Evolutionary conservation across 768 basidiomycete species (phyloP).

Genomic region (Phaffia tasmanica): DNA sequence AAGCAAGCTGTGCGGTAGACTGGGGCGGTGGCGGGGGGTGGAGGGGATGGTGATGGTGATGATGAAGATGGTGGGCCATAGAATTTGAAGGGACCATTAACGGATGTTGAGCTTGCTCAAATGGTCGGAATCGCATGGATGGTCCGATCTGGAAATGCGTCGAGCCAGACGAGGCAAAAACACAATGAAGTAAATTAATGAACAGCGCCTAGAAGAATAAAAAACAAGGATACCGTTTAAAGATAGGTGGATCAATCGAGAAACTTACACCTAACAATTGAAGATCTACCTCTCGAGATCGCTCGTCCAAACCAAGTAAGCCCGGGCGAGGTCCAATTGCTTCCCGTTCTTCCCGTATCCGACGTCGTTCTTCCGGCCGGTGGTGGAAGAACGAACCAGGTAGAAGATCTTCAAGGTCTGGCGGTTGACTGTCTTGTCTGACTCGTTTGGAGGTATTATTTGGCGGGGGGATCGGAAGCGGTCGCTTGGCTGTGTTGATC

Average conservation of each 20-base stretch:
- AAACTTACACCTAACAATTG: constrained; percentile 22
- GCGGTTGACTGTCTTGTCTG: constrained; percentile 4
- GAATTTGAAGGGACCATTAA: background rate
- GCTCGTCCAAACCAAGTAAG: constrained; percentile 18
- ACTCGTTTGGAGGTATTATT: background rate
- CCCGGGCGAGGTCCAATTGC: constrained; percentile 22
- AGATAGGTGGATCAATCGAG: background rate
- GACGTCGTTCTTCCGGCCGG: constrained; percentile 15
- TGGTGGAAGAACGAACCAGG: constrained; percentile 12
- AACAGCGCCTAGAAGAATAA: background rate
- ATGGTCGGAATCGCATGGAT: constrained; percentile 1
- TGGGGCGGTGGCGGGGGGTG: background rate
- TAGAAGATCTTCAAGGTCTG: constrained; percentile 21
- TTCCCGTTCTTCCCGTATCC: constrained; percentile 23
- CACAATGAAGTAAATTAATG: background rate
- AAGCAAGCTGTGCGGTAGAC: background rate
- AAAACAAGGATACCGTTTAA: background rate
- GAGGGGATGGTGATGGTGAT: background rate
- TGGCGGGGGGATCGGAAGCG: constrained; percentile 13
- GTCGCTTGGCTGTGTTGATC: constrained; percentile 17
- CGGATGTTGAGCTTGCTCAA: constrained; percentile 5
- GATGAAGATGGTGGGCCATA: constrained; percentile 4
- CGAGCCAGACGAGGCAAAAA: background rate
- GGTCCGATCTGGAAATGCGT: background rate
- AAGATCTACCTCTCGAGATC: constrained; percentile 14